A percentile compares a stretch with the other conserved stretches of the same genome.
These are phyloP conservation scores for Plasmodium vinckei DNA, from an alignment of 169 alveolate species.

Conservation along the genomic window DNA sequence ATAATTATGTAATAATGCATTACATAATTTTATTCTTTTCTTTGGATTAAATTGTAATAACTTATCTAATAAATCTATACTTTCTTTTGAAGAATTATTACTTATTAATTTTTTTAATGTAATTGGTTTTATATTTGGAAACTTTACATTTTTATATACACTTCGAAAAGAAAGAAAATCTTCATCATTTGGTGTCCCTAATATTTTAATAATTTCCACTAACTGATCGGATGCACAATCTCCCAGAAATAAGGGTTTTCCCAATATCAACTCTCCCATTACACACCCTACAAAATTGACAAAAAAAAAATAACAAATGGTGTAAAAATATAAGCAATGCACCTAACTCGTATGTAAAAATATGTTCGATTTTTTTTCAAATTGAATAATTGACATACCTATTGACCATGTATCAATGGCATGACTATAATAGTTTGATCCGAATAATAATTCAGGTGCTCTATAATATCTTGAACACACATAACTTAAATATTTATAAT, in stretches of 20 bases:
- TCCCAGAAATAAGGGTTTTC: conserved; percentile 97
- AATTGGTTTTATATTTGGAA: conserved; percentile 65
- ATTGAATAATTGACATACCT: conserved; percentile 82
- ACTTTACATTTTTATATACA: conserved; percentile 49
- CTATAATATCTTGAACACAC: conserved; percentile 98
- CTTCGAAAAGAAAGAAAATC: conserved; percentile 54
- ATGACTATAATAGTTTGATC: conserved; percentile 97
- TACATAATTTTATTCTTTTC: conserved; percentile 52
- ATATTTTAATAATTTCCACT: conserved; percentile 93
- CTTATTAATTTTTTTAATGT: conserved; percentile 35
- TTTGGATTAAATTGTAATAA: conserved; percentile 54
- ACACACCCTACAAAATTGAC: conserved; percentile 91
- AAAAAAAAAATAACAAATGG: not conserved
- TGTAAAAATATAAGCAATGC: not conserved
- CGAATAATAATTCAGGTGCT: conserved; percentile 99
- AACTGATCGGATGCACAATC: conserved; percentile 96
- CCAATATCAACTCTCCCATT: conserved; percentile 95
- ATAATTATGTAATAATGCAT: conserved; percentile 40
- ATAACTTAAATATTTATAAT: conserved; percentile 84
- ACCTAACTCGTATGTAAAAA: not conserved
- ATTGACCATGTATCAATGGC: conserved; percentile 99
- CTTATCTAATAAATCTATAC: conserved; percentile 34
- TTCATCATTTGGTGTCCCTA: conserved; percentile 96
- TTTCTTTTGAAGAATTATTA: conserved; percentile 47
- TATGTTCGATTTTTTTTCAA: not conserved